Evolutionary conservation across 192 early-diverging fungal species (phyloP).

Genomic region (Allomyces macrogynus): DNA sequence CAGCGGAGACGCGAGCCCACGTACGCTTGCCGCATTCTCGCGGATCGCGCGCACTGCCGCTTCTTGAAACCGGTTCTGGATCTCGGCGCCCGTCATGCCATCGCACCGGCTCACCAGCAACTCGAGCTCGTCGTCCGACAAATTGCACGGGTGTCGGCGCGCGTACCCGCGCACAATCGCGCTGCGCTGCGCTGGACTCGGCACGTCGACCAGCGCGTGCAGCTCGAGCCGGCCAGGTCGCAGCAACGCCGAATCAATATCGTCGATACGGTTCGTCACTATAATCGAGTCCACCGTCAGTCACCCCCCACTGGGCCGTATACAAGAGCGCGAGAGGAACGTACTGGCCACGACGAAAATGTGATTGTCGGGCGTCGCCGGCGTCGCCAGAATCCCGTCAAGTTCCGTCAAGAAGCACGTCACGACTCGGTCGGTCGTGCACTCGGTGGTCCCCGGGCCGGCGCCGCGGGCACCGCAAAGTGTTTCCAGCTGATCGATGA

Average conservation of each 20-base stretch:
- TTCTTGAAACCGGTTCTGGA: background rate
- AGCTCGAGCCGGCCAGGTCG: constrained; percentile 72
- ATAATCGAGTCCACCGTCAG: constrained; percentile 2
- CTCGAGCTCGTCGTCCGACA: background rate
- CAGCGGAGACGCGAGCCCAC: too few relatives aligned
- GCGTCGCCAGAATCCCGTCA: constrained; percentile 41
- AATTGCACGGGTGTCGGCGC: background rate
- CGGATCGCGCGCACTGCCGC: background rate
- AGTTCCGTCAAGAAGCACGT: constrained; percentile 67
- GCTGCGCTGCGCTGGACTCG: constrained; percentile 15
- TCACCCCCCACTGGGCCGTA: background rate
- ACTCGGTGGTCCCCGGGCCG: constrained; percentile 39
- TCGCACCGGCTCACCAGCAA: background rate
- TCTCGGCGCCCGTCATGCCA: background rate
- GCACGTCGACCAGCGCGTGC: constrained; percentile 16
- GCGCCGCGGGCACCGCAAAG: background rate
- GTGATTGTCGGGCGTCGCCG: constrained; percentile 11
- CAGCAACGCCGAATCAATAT: constrained; percentile 59
- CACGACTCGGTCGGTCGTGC: constrained; percentile 70
- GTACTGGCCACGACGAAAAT: background rate
- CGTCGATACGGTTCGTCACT: constrained; percentile 57
- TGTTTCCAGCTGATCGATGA: constrained; percentile 60
- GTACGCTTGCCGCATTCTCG: background rate
- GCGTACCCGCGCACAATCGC: background rate
- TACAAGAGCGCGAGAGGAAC: background rate